Evolutionary conservation across 164 flowering plant species (phyloP).

Genomic region (Santalum album): DNA sequence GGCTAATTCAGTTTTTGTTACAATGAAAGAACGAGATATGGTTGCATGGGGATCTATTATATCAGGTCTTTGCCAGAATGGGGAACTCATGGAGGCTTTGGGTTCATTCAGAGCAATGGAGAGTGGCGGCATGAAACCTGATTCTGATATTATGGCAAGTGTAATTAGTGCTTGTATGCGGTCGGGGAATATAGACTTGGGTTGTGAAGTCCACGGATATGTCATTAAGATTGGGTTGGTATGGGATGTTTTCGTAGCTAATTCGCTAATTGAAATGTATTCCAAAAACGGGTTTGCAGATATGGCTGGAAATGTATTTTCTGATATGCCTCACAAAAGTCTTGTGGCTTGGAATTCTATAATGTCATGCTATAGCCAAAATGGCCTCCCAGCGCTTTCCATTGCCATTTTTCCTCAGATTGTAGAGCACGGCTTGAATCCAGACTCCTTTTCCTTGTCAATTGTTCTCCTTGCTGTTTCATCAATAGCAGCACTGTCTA

Average conservation of each 20-base stretch:
- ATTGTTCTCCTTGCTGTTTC: slow-evolving; percentile 39
- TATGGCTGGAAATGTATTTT: slow-evolving; percentile 28
- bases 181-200: slow-evolving; percentile 21
- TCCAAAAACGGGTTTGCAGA: slow-evolving; percentile 34
- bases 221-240: slow-evolving; percentile 30
- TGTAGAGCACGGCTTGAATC: slow-evolving; percentile 22
- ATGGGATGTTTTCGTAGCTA: slow-evolving; percentile 35
- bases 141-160: slow-evolving; percentile 35
- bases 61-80: slow-evolving; percentile 33
- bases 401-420: slow-evolving; percentile 34
- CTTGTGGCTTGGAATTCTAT: slow-evolving; percentile 57
- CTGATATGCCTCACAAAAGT: slow-evolving; percentile 29
- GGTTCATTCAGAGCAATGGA: slow-evolving; percentile 24
- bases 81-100: slow-evolving; percentile 30
- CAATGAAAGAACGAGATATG: slow-evolving; percentile 31
- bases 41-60: slow-evolving; percentile 54
- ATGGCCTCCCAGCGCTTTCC: slow-evolving; percentile 32
- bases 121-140: slow-evolving; percentile 27
- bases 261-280: slow-evolving; percentile 46
- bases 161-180: slow-evolving; percentile 31
- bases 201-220: slow-evolving; percentile 37
- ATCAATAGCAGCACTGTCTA: slow-evolving; percentile 30
- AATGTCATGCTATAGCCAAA: slow-evolving; percentile 32
- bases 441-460: slow-evolving; percentile 39
- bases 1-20: slow-evolving; percentile 29